phyloP scores from a whole-genome alignment of 1,284 basidiomycete genomes.

The Serendipita sp. region DNA sequence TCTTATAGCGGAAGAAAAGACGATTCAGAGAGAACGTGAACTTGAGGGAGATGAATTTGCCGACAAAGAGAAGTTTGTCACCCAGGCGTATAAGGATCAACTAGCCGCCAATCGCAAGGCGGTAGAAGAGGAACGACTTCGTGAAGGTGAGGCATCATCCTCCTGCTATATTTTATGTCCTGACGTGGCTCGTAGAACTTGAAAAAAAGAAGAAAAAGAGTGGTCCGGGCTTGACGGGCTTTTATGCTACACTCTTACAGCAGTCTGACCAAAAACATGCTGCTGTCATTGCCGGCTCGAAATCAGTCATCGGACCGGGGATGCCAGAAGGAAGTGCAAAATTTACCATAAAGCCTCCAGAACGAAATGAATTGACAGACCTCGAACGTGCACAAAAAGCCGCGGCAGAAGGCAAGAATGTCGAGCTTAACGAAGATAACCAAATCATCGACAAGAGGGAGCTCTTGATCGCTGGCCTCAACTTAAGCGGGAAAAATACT shows the following conservation, averaged over 20 bases:
- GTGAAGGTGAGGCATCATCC: slow-evolving; percentile 51
- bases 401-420: slow-evolving; percentile 62
- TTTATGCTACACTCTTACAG: slow-evolving; percentile 74
- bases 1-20: slow-evolving; percentile 94
- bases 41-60: slow-evolving; percentile 86
- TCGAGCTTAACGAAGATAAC: slow-evolving; percentile 95
- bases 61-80: slow-evolving; percentile 94
- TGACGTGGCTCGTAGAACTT: slow-evolving; percentile 29
- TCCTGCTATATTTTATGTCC: not conserved
- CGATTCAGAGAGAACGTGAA: slow-evolving; percentile 87
- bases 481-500: slow-evolving; percentile 72
- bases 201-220: slow-evolving; percentile 50
- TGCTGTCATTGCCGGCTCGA: slow-evolving; percentile 55
- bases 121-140: slow-evolving; percentile 77
- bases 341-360: slow-evolving; percentile 47
- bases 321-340: slow-evolving; percentile 44
- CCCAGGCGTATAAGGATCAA: slow-evolving; percentile 93
- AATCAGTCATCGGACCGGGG: slow-evolving; percentile 46
- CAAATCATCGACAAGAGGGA: slow-evolving; percentile 95
- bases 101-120: slow-evolving; percentile 83
- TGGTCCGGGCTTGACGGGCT: slow-evolving; percentile 63
- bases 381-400: slow-evolving; percentile 55
- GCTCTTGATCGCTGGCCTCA: slow-evolving; percentile 80
- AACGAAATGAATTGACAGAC: slow-evolving; percentile 41
- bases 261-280: slow-evolving; percentile 70